phyloP scores from a whole-genome alignment of 2,329 filamentous ascomycete genomes.

The Byssochlamys sp. region DNA sequence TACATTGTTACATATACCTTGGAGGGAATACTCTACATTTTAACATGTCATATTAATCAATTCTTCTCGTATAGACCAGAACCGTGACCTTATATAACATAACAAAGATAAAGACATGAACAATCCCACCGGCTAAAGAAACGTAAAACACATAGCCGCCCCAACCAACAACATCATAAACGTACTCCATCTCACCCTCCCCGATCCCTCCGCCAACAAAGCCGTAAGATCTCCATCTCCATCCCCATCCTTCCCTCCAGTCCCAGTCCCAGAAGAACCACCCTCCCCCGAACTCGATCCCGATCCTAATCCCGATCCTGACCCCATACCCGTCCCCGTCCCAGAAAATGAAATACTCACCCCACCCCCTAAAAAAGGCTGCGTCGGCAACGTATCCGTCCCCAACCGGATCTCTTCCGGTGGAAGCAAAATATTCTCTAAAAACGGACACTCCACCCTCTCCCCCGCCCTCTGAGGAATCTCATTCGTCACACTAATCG shows the following conservation, averaged over 20 bases:
- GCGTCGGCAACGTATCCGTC: slow-evolving; percentile 13
- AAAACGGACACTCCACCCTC: slow-evolving; percentile 14
- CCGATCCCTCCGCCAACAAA: neutral
- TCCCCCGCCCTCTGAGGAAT: slow-evolving; percentile 33
- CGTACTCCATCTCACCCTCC: neutral
- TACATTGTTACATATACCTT: neutral
- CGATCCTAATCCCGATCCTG: no score
- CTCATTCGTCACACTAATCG: slow-evolving; percentile 58
- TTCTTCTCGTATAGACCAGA: neutral
- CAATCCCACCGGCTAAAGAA: neutral
- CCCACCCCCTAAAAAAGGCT: slow-evolving; percentile 13
- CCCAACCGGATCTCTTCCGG: slow-evolving; percentile 7
- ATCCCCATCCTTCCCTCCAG: neutral
- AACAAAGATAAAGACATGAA: neutral
- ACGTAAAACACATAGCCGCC: neutral
- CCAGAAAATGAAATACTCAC: neutral
- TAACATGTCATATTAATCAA: neutral
- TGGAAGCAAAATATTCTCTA: slow-evolving; percentile 16
- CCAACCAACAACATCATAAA: neutral
- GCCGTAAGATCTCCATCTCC: neutral
- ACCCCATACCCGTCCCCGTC: neutral
- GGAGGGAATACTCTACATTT: neutral
- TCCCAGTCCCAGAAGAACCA: neutral
- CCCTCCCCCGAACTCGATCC: neutral
- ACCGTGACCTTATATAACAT: no score